Base-by-base conservation (phyloP, 176 grass and related monocot genomes). In the Phyllostachys edulis region DNA sequence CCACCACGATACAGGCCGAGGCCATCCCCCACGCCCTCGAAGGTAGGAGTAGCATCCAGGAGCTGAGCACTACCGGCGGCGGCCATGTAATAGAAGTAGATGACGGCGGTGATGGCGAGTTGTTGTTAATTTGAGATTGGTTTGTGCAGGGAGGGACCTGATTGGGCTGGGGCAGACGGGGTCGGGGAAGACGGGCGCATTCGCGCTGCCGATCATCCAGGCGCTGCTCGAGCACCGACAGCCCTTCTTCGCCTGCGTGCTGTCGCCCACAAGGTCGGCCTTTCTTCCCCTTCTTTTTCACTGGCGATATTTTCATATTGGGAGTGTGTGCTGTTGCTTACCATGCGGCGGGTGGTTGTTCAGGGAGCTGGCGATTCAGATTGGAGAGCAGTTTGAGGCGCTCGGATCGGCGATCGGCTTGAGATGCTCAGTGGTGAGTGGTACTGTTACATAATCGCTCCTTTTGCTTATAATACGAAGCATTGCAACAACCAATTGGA, bases 311-410 rank as follows among this genome's bases (percentile, higher is more conserved):
- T 47, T 63, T 71, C 34, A 18, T 78, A 0, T 54, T 17, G 36
- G 17, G 18, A 82, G 15, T 37, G 16, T 38, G 60, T 37, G 26
- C 78, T 29, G 38, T 56, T 69, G 56, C 27, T 85, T 80, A 67
- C 63, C 38, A 41, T 71, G 8, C 11, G 20, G 9, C 10, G 45
- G 37, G 2, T 71, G 24, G 42, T 68, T 37, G 47, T 83, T 49
- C 83, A 98, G 96, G 88, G 96, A 98, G 86, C 85, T 98, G 29
- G 93, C 96, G 6, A 98, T 98, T 89, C 96, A 98, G 73, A 98
- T 98, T 23, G 85, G 86, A 2, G 89, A 98, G 81, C 96, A 98
- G 77, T 94, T 98, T 62, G 87, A 98, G 77, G 93, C 96, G 61
- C 78, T 98, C 3, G 93, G 96, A 14, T 94, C 89, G 5, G 93